Base-by-base conservation (phyloP, 179 eudicot genomes). In the Camellia oleifera region DNA sequence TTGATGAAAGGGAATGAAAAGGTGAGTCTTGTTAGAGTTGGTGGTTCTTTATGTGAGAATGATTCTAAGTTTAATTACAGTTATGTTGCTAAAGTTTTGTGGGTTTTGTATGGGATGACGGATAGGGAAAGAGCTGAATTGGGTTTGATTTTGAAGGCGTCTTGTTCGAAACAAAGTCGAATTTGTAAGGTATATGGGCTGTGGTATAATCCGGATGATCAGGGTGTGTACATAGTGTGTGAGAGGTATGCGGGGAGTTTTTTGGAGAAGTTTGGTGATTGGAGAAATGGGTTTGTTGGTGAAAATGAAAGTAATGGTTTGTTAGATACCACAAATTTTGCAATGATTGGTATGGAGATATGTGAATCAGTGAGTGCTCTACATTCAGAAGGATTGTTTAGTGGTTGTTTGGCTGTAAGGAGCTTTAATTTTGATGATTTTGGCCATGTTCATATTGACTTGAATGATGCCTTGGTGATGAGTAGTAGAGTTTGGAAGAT, bases 401-500 rank as follows among this genome's bases (percentile, higher is more conserved):
- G 85, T 81, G 98, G 99, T 66, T 88, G 84, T 82, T 83, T 89
- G 78, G 83, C 84, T 65, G 9, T 85, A 58, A 77, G 85, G 53
- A 94, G 92, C 81, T 82, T 96, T 83, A 54, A 74, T 79, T 83
- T 96, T n/a, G 88, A 91, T 85, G 87, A 86, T 54, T 89, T 90
- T 72, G 91, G 92, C 69, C 94, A 82, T 70, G 85, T 88, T 52
- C 71, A 77, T 81, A 20, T 96, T 23, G 91, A 90, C 75, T 62
- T 90, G 58, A 81, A 87, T 53, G 93, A 91, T 82, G 86, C 80
- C 71, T 44, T 92, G 79, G 69, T 80, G 69, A 74, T 63, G 58
- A 88, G 90, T 54, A 85, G 90, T 81, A 89, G 87, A 84, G 46
- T 90, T 65, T 64, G 78, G 13, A 84, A 75, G 78, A 77, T 84